phyloP scores from a whole-genome alignment of 2,329 filamentous ascomycete genomes.

The Diaporthe humulicola region DNA sequence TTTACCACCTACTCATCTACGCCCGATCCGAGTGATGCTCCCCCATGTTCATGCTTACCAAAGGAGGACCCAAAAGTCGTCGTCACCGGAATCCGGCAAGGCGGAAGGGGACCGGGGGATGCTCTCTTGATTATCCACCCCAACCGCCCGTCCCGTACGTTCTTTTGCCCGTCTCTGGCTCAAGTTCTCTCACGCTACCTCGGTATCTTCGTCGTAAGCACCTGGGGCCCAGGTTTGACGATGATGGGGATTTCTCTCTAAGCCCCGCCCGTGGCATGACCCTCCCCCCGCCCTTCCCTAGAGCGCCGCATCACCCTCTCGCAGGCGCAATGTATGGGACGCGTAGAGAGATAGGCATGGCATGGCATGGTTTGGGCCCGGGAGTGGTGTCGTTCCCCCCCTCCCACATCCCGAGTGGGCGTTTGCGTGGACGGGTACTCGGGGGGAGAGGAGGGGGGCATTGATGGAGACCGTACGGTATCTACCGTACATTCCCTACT shows the following conservation, averaged over 20 bases:
- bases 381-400: neutral
- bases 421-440: neutral
- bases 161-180: neutral
- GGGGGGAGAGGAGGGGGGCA: no score
- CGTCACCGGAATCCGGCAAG: conserved; percentile 26
- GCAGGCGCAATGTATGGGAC: neutral
- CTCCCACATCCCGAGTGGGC: conserved; percentile 11
- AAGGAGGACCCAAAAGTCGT: neutral
- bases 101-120: neutral
- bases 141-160: neutral
- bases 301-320: neutral
- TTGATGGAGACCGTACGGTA: neutral
- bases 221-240: neutral
- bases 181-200: neutral
- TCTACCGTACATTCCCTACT: neutral
- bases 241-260: neutral
- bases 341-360: neutral
- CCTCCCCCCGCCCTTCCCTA: neutral
- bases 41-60: neutral
- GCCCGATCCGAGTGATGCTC: neutral
- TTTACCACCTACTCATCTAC: neutral
- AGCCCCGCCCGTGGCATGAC: neutral
- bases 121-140: conserved; percentile 1
- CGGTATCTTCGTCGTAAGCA: conserved; percentile 4
- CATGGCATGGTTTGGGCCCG: neutral